Evolutionary conservation across 345 rosid genomes (phyloP).

Genomic region (Arabidopsis suecica): DNA sequence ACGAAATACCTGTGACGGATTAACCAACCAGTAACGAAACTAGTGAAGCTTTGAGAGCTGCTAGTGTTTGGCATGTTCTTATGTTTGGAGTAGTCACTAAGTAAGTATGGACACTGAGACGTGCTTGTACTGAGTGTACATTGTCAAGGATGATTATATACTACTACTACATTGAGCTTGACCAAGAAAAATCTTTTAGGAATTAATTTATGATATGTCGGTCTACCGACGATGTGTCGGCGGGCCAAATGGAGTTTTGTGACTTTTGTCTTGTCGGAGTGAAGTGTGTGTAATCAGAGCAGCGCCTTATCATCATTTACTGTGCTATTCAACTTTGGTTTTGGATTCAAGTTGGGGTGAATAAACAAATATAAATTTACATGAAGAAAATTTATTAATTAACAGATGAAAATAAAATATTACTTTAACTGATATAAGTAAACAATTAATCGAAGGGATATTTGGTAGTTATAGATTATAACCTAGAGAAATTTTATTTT

Average conservation of each 20-base stretch:
- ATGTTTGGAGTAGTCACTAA: slow-evolving; percentile 13
- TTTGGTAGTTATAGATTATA: no score
- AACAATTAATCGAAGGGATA: no score
- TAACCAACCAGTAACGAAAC: slow-evolving; percentile 39
- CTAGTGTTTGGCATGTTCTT: slow-evolving; percentile 34
- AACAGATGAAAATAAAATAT: no score
- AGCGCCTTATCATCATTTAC: slow-evolving; percentile 1
- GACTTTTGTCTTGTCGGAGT: slow-evolving; percentile 26
- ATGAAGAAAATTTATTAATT: no score
- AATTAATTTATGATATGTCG: slow-evolving; percentile 37
- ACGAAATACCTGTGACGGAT: slow-evolving; percentile 43
- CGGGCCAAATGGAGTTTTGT: slow-evolving; percentile 25
- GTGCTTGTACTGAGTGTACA: slow-evolving; percentile 8
- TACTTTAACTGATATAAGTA: no score
- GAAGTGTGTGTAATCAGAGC: slow-evolving; percentile 25
- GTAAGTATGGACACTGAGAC: background rate
- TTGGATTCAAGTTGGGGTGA: slow-evolving; percentile 1
- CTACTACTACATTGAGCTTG: slow-evolving; percentile 8
- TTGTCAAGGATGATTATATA: slow-evolving; percentile 13
- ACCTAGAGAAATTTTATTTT: no score
- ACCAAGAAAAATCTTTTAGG: slow-evolving; percentile 16
- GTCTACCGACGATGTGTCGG: slow-evolving; percentile 23
- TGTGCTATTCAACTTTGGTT: background rate
- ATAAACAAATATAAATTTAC: no score
- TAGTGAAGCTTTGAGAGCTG: slow-evolving; percentile 32